These are phyloP conservation scores for Scedosporium boydii DNA, from an alignment of 2,329 filamentous ascomycete species.

Conservation along the genomic window DNA sequence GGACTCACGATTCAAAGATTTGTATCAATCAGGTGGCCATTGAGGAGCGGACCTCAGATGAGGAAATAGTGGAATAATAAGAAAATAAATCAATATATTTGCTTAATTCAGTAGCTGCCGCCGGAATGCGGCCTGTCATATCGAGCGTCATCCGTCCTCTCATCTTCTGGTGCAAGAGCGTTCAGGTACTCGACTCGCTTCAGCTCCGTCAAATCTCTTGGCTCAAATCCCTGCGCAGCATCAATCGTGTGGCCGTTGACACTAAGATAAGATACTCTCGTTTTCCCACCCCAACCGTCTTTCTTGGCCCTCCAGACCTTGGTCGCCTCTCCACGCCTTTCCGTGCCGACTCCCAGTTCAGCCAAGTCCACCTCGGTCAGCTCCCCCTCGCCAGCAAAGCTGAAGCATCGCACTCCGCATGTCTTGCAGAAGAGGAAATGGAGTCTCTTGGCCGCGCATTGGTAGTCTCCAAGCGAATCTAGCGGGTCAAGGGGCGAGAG, in stretches of 20 bases:
- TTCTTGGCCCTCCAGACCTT: not conserved
- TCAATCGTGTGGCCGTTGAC: conserved; percentile 29
- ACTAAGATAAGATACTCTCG: conserved; percentile 20
- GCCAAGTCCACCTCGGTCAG: not conserved
- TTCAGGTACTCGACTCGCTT: conserved; percentile 18
- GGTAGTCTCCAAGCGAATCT: conserved; percentile 21
- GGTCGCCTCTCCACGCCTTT: not conserved
- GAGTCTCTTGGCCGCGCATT: conserved; percentile 17
- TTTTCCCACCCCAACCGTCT: not conserved
- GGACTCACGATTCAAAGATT: not conserved
- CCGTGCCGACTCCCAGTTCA: not conserved
- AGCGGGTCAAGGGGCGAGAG: not conserved
- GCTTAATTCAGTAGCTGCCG: not conserved
- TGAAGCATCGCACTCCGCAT: conserved; percentile 35
- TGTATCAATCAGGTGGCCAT: not conserved
- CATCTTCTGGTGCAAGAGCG: not conserved
- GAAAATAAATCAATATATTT: not conserved
- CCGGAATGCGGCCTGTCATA: not conserved
- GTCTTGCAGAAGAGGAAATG: conserved; percentile 37
- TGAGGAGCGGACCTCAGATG: not conserved
- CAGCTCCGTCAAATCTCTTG: conserved; percentile 25
- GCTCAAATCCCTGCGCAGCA: conserved; percentile 24
- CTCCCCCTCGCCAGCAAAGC: conserved; percentile 24
- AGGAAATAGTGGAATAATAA: not conserved
- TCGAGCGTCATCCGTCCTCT: not conserved